phyloP scores from a whole-genome alignment of 140 eudicot genomes.

The Stevia rebaudiana region DNA sequence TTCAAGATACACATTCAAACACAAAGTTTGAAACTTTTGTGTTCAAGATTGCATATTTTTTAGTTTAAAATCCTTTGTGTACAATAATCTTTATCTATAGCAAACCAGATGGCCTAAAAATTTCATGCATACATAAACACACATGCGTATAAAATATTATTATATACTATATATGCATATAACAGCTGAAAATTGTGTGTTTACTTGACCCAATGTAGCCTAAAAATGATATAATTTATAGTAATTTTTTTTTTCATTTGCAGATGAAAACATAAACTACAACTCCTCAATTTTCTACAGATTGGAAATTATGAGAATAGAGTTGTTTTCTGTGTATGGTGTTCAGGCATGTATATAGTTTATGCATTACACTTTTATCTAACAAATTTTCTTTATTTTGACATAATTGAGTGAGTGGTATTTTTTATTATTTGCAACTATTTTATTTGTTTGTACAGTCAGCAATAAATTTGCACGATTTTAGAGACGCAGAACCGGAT shows the following conservation, averaged over 20 bases:
- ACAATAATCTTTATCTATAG: not conserved
- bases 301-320: conserved; percentile 60
- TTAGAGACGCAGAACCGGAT: conserved; percentile 74
- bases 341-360: conserved; percentile 52
- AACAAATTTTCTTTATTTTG: not conserved
- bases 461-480: conserved; percentile 47
- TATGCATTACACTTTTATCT: not conserved
- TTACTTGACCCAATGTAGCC: not conserved
- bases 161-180: not conserved
- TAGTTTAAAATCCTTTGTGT: not conserved
- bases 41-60: not conserved
- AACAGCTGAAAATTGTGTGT: not conserved
- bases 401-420: not conserved
- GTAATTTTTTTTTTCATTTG: not conserved
- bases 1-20: not conserved
- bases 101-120: not conserved
- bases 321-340: conserved; percentile 70
- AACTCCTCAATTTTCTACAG: conserved; percentile 51
- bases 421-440: not conserved
- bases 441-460: conserved; percentile 37
- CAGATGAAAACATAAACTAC: conserved; percentile 45
- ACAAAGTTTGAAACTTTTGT: not conserved
- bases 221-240: not conserved
- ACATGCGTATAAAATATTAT: not conserved
- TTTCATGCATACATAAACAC: not conserved